Percentiles rank a stretch among this genome's conserved stretches.
These are phyloP conservation scores for Chloris gayana DNA, from an alignment of 176 grass and related monocot species.

Conservation along the genomic window DNA sequence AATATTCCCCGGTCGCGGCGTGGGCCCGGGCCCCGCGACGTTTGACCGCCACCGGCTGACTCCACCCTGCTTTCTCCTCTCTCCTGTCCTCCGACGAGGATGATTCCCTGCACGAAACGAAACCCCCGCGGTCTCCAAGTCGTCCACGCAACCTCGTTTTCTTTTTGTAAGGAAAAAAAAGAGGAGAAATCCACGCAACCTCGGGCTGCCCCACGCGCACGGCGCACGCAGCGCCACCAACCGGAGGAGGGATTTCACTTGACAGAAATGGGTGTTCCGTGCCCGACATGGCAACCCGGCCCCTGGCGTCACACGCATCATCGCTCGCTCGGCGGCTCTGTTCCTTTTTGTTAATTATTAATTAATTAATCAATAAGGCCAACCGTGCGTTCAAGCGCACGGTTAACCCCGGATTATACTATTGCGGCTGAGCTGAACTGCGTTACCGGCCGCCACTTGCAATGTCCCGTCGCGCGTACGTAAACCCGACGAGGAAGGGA, in stretches of 20 bases:
- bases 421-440: too few species aligned
- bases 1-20: constrained; percentile 23
- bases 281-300: neutral
- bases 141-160: neutral
- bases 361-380: too few species aligned
- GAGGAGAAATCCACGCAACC: neutral
- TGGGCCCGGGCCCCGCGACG: neutral
- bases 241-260: too few species aligned
- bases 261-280: neutral
- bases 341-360: too few species aligned
- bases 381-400: neutral
- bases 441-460: neutral
- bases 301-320: neutral
- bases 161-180: too few species aligned
- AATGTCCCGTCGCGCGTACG: neutral
- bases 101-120: constrained; percentile 14
- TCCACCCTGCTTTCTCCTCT: too few species aligned
- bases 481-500: too few species aligned
- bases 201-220: neutral
- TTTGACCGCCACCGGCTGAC: constrained; percentile 24
- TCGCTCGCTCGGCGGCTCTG: too few species aligned
- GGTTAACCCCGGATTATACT: too few species aligned
- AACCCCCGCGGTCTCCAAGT: neutral
- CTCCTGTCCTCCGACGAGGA: neutral
- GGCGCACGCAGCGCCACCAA: neutral